Conservation (phyloP, 495 filamentous ascomycete species). For the Talaromyces proteolyticus region DNA sequence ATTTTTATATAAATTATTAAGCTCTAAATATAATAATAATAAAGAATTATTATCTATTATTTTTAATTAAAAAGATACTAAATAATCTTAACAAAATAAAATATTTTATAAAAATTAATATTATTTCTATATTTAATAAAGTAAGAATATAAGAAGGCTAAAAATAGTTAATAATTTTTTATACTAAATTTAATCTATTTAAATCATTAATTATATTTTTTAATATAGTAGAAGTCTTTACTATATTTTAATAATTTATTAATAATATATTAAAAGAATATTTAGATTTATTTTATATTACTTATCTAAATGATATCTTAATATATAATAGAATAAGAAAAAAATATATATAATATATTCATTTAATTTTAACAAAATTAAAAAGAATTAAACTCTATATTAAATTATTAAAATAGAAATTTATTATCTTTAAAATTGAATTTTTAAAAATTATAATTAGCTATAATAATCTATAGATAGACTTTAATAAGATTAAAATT, state of each 20-base stretch:
- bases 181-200: too few relatives aligned
- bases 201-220: too few relatives aligned
- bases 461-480: too few relatives aligned
- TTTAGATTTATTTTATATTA: not conserved
- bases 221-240: too few relatives aligned
- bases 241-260: too few relatives aligned
- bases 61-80: not conserved
- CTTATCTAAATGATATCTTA: constrained; percentile 4
- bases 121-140: too few relatives aligned
- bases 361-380: constrained; percentile 6
- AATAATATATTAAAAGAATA: too few relatives aligned
- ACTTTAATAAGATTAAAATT: too few relatives aligned
- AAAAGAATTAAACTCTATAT: not conserved
- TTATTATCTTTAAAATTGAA: not conserved
- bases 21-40: not conserved
- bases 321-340: constrained; percentile 2
- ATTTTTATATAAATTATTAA: not conserved
- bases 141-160: too few relatives aligned
- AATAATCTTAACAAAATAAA: not conserved
- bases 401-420: not conserved
- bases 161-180: too few relatives aligned
- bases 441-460: not conserved
- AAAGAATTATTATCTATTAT: not conserved
- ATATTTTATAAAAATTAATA: too few relatives aligned
- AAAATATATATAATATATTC: constrained; percentile 2